Percentiles rank a stretch among this genome's conserved stretches.
phyloP scores from a whole-genome alignment of 2,329 filamentous ascomycete genomes.

The Didymella lethalis region DNA sequence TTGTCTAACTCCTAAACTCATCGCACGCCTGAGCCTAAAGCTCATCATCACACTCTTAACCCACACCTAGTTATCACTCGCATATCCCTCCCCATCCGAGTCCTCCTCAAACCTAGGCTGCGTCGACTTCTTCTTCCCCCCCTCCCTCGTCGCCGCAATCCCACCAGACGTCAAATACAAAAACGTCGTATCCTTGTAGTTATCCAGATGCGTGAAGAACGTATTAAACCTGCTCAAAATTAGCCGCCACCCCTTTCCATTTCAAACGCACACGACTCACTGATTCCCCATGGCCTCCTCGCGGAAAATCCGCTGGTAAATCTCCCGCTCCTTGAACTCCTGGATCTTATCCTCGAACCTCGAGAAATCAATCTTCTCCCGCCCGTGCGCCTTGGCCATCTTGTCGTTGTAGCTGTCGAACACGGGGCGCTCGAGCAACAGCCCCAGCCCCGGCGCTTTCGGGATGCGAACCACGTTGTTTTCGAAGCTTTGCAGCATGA shows the following conservation, averaged over 20 bases:
- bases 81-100: conserved; percentile 46
- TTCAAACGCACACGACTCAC: conserved; percentile 53
- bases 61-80: conserved; percentile 40
- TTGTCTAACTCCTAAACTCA: background rate
- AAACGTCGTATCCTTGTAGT: conserved; percentile 59
- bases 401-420: conserved; percentile 89
- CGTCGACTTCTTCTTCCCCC: conserved; percentile 38
- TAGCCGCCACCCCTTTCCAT: no score
- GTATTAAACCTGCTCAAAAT: conserved; percentile 50
- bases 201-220: conserved; percentile 61
- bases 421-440: conserved; percentile 88
- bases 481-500: conserved; percentile 78
- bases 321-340: conserved; percentile 89
- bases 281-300: conserved; percentile 87
- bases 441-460: conserved; percentile 87
- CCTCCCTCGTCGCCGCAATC: conserved; percentile 52
- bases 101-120: conserved; percentile 40
- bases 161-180: conserved; percentile 60
- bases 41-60: no score
- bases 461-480: conserved; percentile 81
- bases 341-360: conserved; percentile 80
- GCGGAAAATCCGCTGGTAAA: conserved; percentile 89
- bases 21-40: no score
- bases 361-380: conserved; percentile 77
- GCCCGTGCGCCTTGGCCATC: conserved; percentile 68